Percentiles rank a stretch among this genome's conserved stretches.
Conservation (phyloP, 2,329 filamentous ascomycete species). For the Orbilia quercus region DNA sequence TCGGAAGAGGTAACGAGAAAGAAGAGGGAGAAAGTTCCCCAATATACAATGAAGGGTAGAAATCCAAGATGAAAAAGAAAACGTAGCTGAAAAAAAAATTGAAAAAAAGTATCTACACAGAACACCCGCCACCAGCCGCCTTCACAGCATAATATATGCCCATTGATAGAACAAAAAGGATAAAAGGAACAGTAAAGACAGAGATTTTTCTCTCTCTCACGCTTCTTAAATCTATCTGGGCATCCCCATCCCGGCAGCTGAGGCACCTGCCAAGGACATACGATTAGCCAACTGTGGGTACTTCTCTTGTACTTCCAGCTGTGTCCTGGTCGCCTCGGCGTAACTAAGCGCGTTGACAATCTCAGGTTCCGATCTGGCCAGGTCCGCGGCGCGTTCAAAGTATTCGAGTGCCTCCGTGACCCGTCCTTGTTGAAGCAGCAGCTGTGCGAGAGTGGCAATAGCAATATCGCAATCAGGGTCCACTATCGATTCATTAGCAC, state of each 20-base stretch:
- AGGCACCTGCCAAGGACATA: slow-evolving; percentile 70
- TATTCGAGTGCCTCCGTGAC: slow-evolving; percentile 94
- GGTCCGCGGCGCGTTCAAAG: slow-evolving; percentile 94
- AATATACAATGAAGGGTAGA: slow-evolving; percentile 53
- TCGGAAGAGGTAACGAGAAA: background rate
- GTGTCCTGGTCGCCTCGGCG: slow-evolving; percentile 94
- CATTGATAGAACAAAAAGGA: background rate
- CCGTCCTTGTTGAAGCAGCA: slow-evolving; percentile 96
- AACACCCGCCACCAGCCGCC: background rate
- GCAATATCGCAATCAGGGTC: slow-evolving; percentile 99
- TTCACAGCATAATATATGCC: background rate
- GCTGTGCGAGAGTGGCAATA: slow-evolving; percentile 97
- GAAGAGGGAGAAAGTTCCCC: slow-evolving; percentile 23
- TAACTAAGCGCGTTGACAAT: slow-evolving; percentile 97
- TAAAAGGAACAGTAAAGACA: background rate
- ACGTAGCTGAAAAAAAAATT: slow-evolving; percentile 39
- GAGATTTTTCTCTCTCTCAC: background rate
- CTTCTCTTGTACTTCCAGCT: slow-evolving; percentile 87
- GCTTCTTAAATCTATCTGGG: slow-evolving; percentile 2
- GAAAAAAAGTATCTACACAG: slow-evolving; percentile 56
- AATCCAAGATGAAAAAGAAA: slow-evolving; percentile 23
- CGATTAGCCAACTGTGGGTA: slow-evolving; percentile 82
- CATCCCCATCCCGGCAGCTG: slow-evolving; percentile 26
- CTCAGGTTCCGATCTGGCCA: slow-evolving; percentile 92
- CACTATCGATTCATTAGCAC: slow-evolving; percentile 68